A percentile compares a stretch with the other conserved stretches of the same genome.
phyloP scores from a whole-genome alignment of 2,329 filamentous ascomycete species.

The Tolypocladium inflatum region DNA sequence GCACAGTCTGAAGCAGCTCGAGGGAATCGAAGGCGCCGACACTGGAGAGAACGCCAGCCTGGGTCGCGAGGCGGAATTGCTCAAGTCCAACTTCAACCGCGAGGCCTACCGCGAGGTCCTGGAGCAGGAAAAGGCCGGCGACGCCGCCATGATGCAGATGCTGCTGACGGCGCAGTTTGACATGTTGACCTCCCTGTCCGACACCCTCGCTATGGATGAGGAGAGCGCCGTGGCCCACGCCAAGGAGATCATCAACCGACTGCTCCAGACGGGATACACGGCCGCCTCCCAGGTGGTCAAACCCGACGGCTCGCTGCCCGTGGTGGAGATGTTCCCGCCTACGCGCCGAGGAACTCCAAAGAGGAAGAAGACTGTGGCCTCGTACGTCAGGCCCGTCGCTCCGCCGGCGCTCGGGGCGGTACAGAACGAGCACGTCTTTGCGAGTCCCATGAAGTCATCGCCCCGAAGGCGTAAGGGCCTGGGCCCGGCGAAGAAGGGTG shows the following conservation, averaged over 20 bases:
- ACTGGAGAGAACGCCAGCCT: constrained; percentile 58
- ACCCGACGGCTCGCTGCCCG: constrained; percentile 61
- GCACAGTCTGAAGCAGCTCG: constrained; percentile 72
- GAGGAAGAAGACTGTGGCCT: constrained; percentile 46
- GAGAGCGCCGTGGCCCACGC: constrained; percentile 74
- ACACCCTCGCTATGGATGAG: constrained; percentile 74
- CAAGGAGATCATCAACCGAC: constrained; percentile 63
- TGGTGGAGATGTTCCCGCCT: constrained; percentile 60
- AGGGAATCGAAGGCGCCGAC: constrained; percentile 42
- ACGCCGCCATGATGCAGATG: constrained; percentile 69
- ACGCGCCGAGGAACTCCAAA: constrained; percentile 68
- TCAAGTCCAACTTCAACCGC: constrained; percentile 73
- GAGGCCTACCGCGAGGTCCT: constrained; percentile 69
- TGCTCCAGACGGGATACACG: constrained; percentile 67
- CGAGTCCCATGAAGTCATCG: constrained; percentile 59
- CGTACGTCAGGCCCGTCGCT: constrained; percentile 33
- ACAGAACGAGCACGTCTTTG: constrained; percentile 17
- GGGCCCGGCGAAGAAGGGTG: constrained; percentile 53
- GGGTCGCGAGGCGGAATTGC: constrained; percentile 71
- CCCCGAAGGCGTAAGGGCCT: constrained; percentile 68
- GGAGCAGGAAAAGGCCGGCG: constrained; percentile 75
- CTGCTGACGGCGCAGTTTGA: constrained; percentile 88
- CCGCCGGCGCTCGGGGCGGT: constrained; percentile 30
- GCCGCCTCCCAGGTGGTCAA: constrained; percentile 80
- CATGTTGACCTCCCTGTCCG: constrained; percentile 72